These are phyloP conservation scores for Lasiosphaeria ovina DNA, from an alignment of 495 filamentous ascomycete genomes.

Conservation along the genomic window DNA sequence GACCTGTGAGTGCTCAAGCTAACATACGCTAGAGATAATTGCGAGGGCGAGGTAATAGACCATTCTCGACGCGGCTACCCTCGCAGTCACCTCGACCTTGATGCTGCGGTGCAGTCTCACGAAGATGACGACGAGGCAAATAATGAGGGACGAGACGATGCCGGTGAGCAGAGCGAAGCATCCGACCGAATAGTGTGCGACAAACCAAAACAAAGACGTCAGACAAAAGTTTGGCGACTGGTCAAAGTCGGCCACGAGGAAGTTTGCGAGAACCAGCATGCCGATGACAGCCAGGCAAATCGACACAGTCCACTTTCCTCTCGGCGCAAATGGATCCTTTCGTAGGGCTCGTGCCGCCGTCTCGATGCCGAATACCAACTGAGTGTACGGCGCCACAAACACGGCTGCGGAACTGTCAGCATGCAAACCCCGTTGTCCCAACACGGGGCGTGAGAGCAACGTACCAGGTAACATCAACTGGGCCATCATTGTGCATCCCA, in stretches of 20 bases:
- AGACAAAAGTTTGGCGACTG: conserved; percentile 42
- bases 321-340: conserved; percentile 38
- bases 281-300: conserved; percentile 42
- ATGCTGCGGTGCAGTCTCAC: conserved; percentile 38
- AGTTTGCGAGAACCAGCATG: conserved; percentile 37
- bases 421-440: background rate
- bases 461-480: conserved; percentile 49
- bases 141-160: conserved; percentile 32
- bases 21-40: conserved; percentile 43
- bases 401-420: conserved; percentile 37
- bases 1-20: background rate
- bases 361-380: conserved; percentile 46
- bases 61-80: conserved; percentile 45
- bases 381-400: conserved; percentile 48
- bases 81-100: conserved; percentile 40
- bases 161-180: conserved; percentile 39
- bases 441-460: conserved; percentile 9
- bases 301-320: conserved; percentile 42
- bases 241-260: conserved; percentile 43
- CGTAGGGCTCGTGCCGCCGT: conserved; percentile 40
- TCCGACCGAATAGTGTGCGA: conserved; percentile 41
- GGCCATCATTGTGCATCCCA: conserved; percentile 40
- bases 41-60: conserved; percentile 46
- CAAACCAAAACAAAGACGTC: conserved; percentile 51
- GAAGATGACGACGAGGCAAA: conserved; percentile 36